Evolutionary conservation across 371 early-diverging fungal species (phyloP).

Genomic region (Mortierella sp.): DNA sequence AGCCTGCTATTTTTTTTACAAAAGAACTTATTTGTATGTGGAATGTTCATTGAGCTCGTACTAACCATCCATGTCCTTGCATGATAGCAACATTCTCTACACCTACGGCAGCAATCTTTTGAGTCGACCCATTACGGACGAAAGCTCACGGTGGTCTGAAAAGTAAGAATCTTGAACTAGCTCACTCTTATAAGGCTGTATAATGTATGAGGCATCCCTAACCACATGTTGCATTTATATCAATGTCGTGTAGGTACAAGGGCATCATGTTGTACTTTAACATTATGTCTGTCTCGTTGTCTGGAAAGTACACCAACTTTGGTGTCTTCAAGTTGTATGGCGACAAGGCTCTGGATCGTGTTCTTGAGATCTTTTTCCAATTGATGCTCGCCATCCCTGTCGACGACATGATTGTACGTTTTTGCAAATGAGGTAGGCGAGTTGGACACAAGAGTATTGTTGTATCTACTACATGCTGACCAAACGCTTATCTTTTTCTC

Average conservation of each 20-base stretch:
- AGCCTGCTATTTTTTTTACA: not conserved
- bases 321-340: slow-evolving; percentile 94
- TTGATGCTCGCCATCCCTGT: slow-evolving; percentile 81
- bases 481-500: not conserved
- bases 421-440: not conserved
- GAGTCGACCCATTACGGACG: slow-evolving; percentile 21
- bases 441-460: not conserved
- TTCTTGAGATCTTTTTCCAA: slow-evolving; percentile 76
- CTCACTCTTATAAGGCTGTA: no score
- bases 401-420: slow-evolving; percentile 78
- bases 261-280: slow-evolving; percentile 83
- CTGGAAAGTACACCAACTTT: slow-evolving; percentile 91
- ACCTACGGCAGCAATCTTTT: slow-evolving; percentile 52
- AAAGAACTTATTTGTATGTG: not conserved
- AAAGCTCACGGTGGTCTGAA: slow-evolving; percentile 37
- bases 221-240: not conserved
- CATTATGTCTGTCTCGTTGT: slow-evolving; percentile 78
- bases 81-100: slow-evolving; percentile 45
- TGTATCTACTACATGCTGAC: not conserved
- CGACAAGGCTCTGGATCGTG: slow-evolving; percentile 85
- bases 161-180: slow-evolving; percentile 21
- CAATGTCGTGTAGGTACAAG: slow-evolving; percentile 72
- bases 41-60: no score
- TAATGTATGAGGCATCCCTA: not conserved
- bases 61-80: not conserved